phyloP scores from a whole-genome alignment of 495 filamentous ascomycete genomes.

The Aspergillus nanangensis region DNA sequence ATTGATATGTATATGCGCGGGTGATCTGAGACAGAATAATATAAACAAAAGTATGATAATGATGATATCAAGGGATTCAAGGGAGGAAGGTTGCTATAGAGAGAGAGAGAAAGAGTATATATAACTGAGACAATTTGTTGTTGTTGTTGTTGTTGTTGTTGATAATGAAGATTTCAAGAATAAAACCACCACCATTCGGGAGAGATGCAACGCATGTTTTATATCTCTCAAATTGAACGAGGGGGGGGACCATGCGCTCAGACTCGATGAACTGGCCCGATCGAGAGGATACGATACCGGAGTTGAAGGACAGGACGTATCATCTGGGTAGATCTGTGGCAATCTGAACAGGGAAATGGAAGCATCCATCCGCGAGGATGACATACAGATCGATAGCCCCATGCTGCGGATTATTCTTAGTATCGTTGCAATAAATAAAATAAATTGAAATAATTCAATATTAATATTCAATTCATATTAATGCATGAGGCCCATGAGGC shows the following conservation, averaged over 20 bases:
- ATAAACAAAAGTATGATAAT: conserved; percentile 3
- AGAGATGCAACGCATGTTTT: conserved; percentile 24
- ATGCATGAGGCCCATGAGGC: conserved; percentile 10
- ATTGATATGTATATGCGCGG: conserved; percentile 4
- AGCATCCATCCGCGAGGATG: conserved; percentile 10
- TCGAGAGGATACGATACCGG: not conserved
- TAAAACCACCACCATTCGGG: conserved; percentile 9
- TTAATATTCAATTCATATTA: conserved; percentile 5
- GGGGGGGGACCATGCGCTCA: conserved; percentile 14
- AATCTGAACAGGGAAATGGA: conserved; percentile 17
- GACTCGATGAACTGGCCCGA: conserved; percentile 11
- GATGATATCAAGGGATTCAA: conserved; percentile 2
- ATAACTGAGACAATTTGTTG: conserved; percentile 1
- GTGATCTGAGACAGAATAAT: conserved; percentile 9
- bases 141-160: not conserved
- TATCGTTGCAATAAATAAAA: not conserved
- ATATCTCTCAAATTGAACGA: conserved; percentile 21
- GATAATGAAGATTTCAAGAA: conserved; percentile 8
- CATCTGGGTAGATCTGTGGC: conserved; percentile 25
- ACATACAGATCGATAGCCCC: conserved; percentile 19
- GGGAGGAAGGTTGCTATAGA: conserved; percentile 11
- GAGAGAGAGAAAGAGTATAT: conserved; percentile 4
- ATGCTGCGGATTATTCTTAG: not conserved
- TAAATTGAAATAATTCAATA: not conserved
- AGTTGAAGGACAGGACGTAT: conserved; percentile 8